These are phyloP conservation scores for Aspergillus panamensis DNA, from an alignment of 495 filamentous ascomycete species.

Conservation along the genomic window DNA sequence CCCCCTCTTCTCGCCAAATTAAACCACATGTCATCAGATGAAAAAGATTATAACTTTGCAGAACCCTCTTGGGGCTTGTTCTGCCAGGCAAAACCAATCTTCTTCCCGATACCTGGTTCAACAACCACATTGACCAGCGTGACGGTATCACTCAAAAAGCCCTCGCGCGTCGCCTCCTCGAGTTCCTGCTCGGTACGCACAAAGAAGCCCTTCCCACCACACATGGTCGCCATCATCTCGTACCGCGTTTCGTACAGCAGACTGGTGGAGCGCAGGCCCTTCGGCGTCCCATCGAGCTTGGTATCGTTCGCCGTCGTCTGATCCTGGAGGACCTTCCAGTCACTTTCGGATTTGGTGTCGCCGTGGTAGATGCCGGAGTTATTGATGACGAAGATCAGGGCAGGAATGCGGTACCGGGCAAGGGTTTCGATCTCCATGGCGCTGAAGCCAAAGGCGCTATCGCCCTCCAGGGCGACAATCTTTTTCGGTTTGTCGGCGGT, in stretches of 20 bases:
- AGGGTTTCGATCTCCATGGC: constrained; percentile 64
- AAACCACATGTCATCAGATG: no score
- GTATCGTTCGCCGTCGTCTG: constrained; percentile 33
- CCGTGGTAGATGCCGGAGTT: constrained; percentile 65
- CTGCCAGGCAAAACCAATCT: constrained; percentile 44
- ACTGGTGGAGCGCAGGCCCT: constrained; percentile 51
- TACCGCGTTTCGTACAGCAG: constrained; percentile 57
- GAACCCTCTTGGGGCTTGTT: constrained; percentile 12
- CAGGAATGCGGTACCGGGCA: constrained; percentile 58
- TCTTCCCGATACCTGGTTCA: constrained; percentile 51
- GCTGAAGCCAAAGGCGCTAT: constrained; percentile 62
- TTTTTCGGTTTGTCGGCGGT: constrained; percentile 44
- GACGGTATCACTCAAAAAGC: constrained; percentile 45
- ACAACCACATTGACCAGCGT: constrained; percentile 58
- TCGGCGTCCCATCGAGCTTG: constrained; percentile 33
- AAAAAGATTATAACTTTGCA: constrained; percentile 19
- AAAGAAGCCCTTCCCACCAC: constrained; percentile 54
- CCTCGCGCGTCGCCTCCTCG: constrained; percentile 48
- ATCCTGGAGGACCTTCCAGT: constrained; percentile 41
- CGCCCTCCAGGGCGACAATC: constrained; percentile 59
- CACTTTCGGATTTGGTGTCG: constrained; percentile 37
- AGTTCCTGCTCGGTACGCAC: constrained; percentile 54
- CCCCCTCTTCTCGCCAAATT: no score
- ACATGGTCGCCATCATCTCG: constrained; percentile 55
- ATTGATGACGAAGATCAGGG: constrained; percentile 61